Evolutionary conservation across 768 basidiomycete species (phyloP).

Genomic region (Leccinum uliginosum): DNA sequence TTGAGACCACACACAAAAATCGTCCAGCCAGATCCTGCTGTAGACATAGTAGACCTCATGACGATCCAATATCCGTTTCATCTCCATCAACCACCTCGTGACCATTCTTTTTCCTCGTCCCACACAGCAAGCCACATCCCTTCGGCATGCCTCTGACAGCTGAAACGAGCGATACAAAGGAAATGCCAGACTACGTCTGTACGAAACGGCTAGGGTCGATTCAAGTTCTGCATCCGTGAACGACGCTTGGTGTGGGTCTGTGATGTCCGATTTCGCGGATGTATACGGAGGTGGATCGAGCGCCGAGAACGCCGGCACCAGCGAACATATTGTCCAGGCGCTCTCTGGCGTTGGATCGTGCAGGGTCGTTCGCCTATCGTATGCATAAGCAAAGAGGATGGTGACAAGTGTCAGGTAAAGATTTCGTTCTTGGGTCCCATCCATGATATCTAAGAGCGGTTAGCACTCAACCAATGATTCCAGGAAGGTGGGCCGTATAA

Average conservation of each 20-base stretch:
- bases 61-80: slow-evolving; percentile 71
- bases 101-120: slow-evolving; percentile 57
- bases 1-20: slow-evolving; percentile 80
- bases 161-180: slow-evolving; percentile 78
- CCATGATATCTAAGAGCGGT: slow-evolving; percentile 53
- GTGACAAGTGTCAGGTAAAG: slow-evolving; percentile 69
- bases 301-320: slow-evolving; percentile 78
- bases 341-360: slow-evolving; percentile 83
- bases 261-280: slow-evolving; percentile 12
- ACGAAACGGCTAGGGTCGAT: slow-evolving; percentile 54
- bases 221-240: slow-evolving; percentile 46
- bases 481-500: neutral
- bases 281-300: slow-evolving; percentile 65
- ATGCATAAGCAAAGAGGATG: slow-evolving; percentile 75
- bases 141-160: slow-evolving; percentile 63
- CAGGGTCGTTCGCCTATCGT: slow-evolving; percentile 75
- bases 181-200: slow-evolving; percentile 71
- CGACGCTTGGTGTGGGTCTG: neutral
- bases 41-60: slow-evolving; percentile 89
- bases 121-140: slow-evolving; percentile 59
- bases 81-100: slow-evolving; percentile 62
- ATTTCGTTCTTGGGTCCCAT: slow-evolving; percentile 48
- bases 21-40: slow-evolving; percentile 82
- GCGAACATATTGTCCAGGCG: slow-evolving; percentile 75
- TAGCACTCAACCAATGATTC: neutral